Percentiles rank a stretch among this genome's conserved stretches.
phyloP scores from a whole-genome alignment of 1,139 yeast genomes.

The Lodderomyces elongisporus region DNA sequence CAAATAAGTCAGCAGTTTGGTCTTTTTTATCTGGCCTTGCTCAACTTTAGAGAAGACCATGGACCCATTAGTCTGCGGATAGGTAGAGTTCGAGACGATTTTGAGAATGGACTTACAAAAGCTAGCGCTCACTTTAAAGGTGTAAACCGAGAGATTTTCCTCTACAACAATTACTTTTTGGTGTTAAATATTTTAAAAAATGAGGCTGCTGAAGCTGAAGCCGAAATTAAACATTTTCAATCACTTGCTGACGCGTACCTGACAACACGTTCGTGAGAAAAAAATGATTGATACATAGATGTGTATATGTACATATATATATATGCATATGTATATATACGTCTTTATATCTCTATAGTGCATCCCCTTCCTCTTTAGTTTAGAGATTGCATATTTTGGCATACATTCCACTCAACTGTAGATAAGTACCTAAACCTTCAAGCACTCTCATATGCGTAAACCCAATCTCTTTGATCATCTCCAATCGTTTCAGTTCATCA shows the following conservation, averaged over 20 bases:
- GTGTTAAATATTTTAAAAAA: constrained; percentile 45
- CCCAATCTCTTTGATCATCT: constrained; percentile 80
- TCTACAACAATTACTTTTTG: constrained; percentile 69
- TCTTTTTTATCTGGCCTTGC: constrained; percentile 64
- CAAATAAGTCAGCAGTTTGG: constrained; percentile 74
- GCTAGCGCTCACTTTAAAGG: constrained; percentile 42
- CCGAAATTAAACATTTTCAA: constrained; percentile 59
- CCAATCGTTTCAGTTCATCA: constrained; percentile 63
- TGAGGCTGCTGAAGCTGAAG: constrained; percentile 47
- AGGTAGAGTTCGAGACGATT: constrained; percentile 67
- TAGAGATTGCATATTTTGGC: constrained; percentile 51
- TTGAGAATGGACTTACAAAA: constrained; percentile 72
- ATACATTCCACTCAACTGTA: constrained; percentile 81
- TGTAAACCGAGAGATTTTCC: constrained; percentile 59
- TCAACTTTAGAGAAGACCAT: constrained; percentile 49
- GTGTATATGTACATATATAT: no score
- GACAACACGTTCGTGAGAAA: neutral
- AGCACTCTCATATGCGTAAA: constrained; percentile 85
- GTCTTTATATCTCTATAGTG: no score
- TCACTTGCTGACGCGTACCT: constrained; percentile 56
- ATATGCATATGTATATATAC: no score
- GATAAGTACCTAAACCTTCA: constrained; percentile 86
- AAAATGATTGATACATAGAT: no score
- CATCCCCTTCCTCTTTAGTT: constrained; percentile 15
- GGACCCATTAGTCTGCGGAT: constrained; percentile 77